Evolutionary conservation across 352 stramenopile genomes (phyloP), one percentile per base, ranked within the genome.

Genomic region (Phytophthora pluvialis): DNA sequence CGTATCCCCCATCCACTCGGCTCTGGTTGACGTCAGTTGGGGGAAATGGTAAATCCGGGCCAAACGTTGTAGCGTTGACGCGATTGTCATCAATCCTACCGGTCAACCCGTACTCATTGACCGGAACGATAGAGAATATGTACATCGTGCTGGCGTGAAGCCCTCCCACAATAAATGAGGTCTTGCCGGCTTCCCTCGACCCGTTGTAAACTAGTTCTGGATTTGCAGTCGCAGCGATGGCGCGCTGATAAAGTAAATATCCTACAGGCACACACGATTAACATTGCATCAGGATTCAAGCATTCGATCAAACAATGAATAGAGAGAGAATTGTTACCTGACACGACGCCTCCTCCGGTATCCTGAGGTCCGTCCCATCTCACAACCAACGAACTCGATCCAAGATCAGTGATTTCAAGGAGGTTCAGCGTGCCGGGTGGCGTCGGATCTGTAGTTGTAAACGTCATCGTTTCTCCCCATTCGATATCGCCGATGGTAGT

Each of bases 101-200:
- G 3, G 39, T 51, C 18, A 80, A 51, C 8, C 72, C 72, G 56
- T 80, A 88, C 56, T 87, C 51, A 44, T 88, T 89, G 9, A 75
- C 53, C 5, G 69, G 73, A 33, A 80, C 49, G 11, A 86, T 35
- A 1, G 52, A 49, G 43, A 89, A 81, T 0, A 62, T 38, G 26
- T 89, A 89, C 4, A 52, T 16, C 5, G 56, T 67, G 0, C 43
- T 49, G 1, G 74, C 73, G 15, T 83, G 31, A 11, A 89, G 57
- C 1, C 49, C 38, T 29, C 15, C 28, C 25, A 70, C 67, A 11
- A 46, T 16, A 16, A 68, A 60, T 15, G 15, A 71, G 7, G 42
- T 76, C 15, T 51, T 53, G 4, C 2, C 44, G 5, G 73, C 43
- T 12, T 55, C 26, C 25, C 32, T 59, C 0, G 45, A 59, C 7